phyloP scores from a whole-genome alignment of 176 grass and related monocot species.

The Luzula sylvatica region DNA sequence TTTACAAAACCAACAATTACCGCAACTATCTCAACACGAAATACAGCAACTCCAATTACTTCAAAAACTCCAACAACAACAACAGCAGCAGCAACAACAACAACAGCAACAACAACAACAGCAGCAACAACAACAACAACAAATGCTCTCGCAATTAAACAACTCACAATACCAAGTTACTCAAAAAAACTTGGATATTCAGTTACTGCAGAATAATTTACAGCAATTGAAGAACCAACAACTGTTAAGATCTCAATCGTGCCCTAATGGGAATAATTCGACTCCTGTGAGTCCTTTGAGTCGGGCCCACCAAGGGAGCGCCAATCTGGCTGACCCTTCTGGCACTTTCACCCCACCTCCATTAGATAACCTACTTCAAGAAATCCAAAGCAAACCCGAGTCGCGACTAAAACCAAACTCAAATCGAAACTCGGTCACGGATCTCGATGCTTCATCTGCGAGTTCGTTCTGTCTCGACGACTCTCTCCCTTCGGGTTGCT shows the following conservation, averaged over 20 bases:
- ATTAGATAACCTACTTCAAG: constrained; percentile 76
- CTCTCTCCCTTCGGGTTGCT: constrained; percentile 60
- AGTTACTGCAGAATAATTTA: constrained; percentile 48
- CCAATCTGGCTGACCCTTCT: constrained; percentile 35
- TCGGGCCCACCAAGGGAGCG: constrained; percentile 54
- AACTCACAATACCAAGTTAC: constrained; percentile 47
- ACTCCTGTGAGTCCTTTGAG: constrained; percentile 45
- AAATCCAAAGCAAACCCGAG: constrained; percentile 75
- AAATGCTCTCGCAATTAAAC: constrained; percentile 65
- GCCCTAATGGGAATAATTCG: constrained; percentile 20
- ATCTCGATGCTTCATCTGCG: constrained; percentile 93
- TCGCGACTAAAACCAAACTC: constrained; percentile 37
- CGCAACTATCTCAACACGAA: constrained; percentile 60
- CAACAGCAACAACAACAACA: constrained; percentile 73
- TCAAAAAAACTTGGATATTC: constrained; percentile 68
- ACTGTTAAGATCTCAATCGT: constrained; percentile 56
- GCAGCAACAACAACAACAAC: constrained; percentile 36
- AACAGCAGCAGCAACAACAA: constrained; percentile 42
- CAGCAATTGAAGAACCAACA: constrained; percentile 52
- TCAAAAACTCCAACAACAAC: constrained; percentile 93
- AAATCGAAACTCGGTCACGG: constrained; percentile 35
- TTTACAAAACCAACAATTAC: constrained; percentile 70
- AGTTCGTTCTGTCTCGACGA: constrained; percentile 95
- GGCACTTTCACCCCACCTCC: constrained; percentile 27
- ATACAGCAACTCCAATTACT: constrained; percentile 75